Evolutionary conservation across 495 filamentous ascomycete genomes (phyloP).

Genomic region (Talaromyces ruber): DNA sequence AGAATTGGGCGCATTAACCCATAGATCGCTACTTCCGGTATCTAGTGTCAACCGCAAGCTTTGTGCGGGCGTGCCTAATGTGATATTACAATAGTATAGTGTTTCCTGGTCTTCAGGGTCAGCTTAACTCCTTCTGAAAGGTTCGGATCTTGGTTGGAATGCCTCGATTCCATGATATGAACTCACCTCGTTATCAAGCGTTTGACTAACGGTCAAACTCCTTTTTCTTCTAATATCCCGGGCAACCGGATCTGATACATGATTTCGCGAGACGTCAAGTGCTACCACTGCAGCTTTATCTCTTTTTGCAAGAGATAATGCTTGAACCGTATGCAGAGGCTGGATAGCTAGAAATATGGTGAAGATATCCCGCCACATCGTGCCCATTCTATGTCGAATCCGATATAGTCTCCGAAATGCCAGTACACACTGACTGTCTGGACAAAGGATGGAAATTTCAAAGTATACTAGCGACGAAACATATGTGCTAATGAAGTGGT

Average conservation of each 20-base stretch:
- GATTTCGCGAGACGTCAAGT: conserved; percentile 31
- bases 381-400: not conserved
- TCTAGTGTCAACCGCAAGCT: conserved; percentile 61
- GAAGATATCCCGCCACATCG: conserved; percentile 4
- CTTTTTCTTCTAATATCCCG: conserved; percentile 31
- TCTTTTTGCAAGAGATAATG: conserved; percentile 21
- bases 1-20: conserved; percentile 67
- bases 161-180: not conserved
- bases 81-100: conserved; percentile 65
- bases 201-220: conserved; percentile 21
- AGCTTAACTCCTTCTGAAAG: not conserved
- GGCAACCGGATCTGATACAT: conserved; percentile 20
- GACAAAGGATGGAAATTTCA: not conserved
- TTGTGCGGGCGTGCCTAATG: conserved; percentile 62
- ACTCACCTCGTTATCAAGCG: conserved; percentile 35
- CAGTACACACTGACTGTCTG: not conserved
- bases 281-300: conserved; percentile 27
- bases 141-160: not conserved
- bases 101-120: conserved; percentile 20
- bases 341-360: conserved; percentile 8
- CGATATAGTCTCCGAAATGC: not conserved
- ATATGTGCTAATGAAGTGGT: not conserved
- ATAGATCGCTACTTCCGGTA: conserved; percentile 85
- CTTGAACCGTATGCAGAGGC: conserved; percentile 4
- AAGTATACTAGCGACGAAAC: not conserved